A percentile compares a stretch with the other conserved stretches of the same genome.
Evolutionary conservation across 495 filamentous ascomycete genomes (phyloP).

Genomic region (Penicillium daleae): DNA sequence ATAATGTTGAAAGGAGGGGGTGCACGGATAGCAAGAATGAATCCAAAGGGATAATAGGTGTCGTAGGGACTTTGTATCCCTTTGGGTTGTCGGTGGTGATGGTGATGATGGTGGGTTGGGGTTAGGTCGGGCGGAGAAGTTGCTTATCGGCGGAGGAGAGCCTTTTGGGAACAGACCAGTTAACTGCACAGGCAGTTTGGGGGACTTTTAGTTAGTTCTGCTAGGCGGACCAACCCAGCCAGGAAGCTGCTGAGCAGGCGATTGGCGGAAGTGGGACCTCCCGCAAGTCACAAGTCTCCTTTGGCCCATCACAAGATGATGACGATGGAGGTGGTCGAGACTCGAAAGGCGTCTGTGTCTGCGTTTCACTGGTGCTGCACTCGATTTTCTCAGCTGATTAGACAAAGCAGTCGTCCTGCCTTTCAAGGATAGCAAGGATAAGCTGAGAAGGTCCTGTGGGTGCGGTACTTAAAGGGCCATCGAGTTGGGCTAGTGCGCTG

Average conservation of each 20-base stretch:
- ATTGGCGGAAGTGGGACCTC: slow-evolving; percentile 7
- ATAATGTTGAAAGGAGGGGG: not conserved
- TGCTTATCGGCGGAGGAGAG: slow-evolving; percentile 9
- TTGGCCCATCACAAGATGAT: slow-evolving; percentile 4
- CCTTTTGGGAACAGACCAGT: not conserved
- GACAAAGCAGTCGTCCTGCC: not conserved
- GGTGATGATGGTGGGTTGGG: not conserved
- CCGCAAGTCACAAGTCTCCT: not conserved
- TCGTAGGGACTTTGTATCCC: not conserved
- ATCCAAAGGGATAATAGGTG: not conserved
- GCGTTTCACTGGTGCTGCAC: not conserved
- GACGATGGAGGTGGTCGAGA: slow-evolving; percentile 1
- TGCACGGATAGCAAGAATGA: not conserved
- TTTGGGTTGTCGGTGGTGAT: not conserved
- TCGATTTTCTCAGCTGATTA: not conserved
- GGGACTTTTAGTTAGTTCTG: not conserved
- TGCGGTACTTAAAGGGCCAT: not conserved
- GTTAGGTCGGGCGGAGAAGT: slow-evolving; percentile 7
- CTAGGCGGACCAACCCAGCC: not conserved
- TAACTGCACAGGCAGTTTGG: not conserved
- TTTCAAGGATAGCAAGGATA: not conserved
- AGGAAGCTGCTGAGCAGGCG: not conserved
- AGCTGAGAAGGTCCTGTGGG: not conserved
- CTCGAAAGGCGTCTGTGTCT: not conserved
- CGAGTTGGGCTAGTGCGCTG: not conserved